Conservation (phyloP, 169 alveolate species). For the Plasmodium relictum region DNA sequence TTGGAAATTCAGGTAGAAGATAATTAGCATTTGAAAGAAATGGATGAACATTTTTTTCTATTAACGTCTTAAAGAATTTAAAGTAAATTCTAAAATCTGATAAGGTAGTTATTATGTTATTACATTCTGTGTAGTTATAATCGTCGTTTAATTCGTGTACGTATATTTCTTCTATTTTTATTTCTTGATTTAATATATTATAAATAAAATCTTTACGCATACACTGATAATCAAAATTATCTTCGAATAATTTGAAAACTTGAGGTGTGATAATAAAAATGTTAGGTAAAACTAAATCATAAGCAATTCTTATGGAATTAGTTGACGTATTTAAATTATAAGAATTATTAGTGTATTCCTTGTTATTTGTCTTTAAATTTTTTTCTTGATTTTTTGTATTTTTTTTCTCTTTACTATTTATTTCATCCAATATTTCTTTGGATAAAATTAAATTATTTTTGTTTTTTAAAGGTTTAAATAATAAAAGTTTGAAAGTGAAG, state of each 20-base stretch:
- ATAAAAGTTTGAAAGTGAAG: conserved; percentile 50
- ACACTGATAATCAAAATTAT: conserved; percentile 75
- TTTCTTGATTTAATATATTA: conserved; percentile 72
- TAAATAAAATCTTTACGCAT: conserved; percentile 64
- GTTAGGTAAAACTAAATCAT: conserved; percentile 50
- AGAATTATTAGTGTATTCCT: conserved; percentile 11
- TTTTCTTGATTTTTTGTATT: neutral
- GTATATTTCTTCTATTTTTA: conserved; percentile 72
- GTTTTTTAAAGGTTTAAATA: conserved; percentile 49
- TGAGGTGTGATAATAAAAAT: conserved; percentile 73
- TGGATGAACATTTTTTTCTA: conserved; percentile 75
- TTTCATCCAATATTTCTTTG: conserved; percentile 38
- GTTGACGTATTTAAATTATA: conserved; percentile 16
- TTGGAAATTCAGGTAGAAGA: conserved; percentile 61
- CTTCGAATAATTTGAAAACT: conserved; percentile 65
- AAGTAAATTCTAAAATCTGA: conserved; percentile 66
- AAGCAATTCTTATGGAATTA: conserved; percentile 34
- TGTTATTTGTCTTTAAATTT: conserved; percentile 2
- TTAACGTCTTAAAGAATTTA: conserved; percentile 59
- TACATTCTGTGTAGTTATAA: conserved; percentile 67
- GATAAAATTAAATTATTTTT: conserved; percentile 57
- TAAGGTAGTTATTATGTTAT: conserved; percentile 63
- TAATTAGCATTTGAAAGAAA: conserved; percentile 46
- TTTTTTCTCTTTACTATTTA: conserved; percentile 17
- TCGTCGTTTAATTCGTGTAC: conserved; percentile 56